Evolutionary conservation across 1,284 basidiomycete genomes (phyloP).

Genomic region (Melampsora larici-populina): DNA sequence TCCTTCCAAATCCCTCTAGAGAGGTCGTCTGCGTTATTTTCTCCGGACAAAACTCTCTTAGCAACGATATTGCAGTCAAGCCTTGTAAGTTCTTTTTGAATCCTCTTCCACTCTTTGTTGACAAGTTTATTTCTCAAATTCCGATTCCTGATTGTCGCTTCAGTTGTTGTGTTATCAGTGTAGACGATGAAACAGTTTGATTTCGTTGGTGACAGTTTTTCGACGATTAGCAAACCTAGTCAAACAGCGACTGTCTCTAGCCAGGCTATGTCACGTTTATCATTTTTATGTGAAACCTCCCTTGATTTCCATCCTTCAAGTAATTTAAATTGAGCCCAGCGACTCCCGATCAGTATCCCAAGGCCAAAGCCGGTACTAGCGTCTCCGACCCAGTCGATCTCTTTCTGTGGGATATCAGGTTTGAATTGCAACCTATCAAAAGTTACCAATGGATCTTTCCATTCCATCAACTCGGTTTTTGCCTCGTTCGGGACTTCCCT

Average conservation of each 20-base stretch:
- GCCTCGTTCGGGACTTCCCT: not conserved
- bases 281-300: no score
- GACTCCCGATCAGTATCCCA: not conserved
- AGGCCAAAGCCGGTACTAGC: not conserved
- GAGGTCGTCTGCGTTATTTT: not conserved
- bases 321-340: no score
- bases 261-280: no score
- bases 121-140: not conserved
- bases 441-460: not conserved
- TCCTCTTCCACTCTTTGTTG: conserved; percentile 1
- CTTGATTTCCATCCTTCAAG: no score
- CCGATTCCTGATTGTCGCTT: not conserved
- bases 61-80: not conserved
- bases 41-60: not conserved
- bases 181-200: not conserved
- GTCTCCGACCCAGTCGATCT: not conserved
- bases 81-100: not conserved
- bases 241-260: conserved; percentile 2
- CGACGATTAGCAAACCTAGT: not conserved
- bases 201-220: not conserved
- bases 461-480: not conserved
- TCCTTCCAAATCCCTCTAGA: not conserved
- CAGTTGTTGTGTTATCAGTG: no score
- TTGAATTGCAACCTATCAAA: not conserved
- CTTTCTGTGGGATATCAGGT: not conserved